phyloP scores from a whole-genome alignment of 2,329 filamentous ascomycete genomes.

The Fusarium mangiferae region DNA sequence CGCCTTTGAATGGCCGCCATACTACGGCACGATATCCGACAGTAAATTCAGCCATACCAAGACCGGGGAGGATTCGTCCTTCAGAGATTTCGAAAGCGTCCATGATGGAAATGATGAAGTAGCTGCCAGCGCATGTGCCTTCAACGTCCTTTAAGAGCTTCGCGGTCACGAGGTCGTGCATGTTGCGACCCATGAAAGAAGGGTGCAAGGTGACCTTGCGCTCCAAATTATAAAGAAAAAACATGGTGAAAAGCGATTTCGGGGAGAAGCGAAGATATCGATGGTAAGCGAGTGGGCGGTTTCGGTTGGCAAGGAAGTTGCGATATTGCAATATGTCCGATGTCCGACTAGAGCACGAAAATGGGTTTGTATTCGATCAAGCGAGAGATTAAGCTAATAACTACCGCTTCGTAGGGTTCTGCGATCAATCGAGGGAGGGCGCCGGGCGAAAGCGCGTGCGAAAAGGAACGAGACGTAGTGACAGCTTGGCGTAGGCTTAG shows the following conservation, averaged over 20 bases:
- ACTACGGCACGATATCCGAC: slow-evolving; percentile 96
- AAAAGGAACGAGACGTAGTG: slow-evolving; percentile 3
- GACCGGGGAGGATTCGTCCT: slow-evolving; percentile 90
- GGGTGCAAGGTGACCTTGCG: slow-evolving; percentile 95
- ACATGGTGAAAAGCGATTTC: slow-evolving; percentile 68
- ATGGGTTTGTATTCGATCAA: not conserved
- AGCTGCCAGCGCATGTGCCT: slow-evolving; percentile 92
- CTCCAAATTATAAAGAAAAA: slow-evolving; percentile 97
- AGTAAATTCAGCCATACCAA: slow-evolving; percentile 91
- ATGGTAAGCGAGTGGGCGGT: slow-evolving; percentile 1
- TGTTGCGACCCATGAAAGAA: slow-evolving; percentile 94
- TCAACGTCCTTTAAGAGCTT: slow-evolving; percentile 94
- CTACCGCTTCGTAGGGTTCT: slow-evolving; percentile 1
- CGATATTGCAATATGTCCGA: not conserved
- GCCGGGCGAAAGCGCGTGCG: slow-evolving; percentile 13
- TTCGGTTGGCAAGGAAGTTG: slow-evolving; percentile 2
- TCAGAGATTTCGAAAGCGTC: slow-evolving; percentile 95
- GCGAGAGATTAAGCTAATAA: slow-evolving; percentile 1
- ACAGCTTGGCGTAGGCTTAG: slow-evolving; percentile 5
- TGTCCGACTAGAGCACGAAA: not conserved
- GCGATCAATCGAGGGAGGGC: slow-evolving; percentile 8
- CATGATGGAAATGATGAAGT: slow-evolving; percentile 98
- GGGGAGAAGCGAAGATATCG: slow-evolving; percentile 13
- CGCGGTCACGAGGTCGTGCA: slow-evolving; percentile 89
- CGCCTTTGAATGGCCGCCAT: slow-evolving; percentile 97